Evolutionary conservation across 2,329 filamentous ascomycete genomes (phyloP), one percentile per base, ranked within the genome.

Genomic region (Claviceps purpurea): DNA sequence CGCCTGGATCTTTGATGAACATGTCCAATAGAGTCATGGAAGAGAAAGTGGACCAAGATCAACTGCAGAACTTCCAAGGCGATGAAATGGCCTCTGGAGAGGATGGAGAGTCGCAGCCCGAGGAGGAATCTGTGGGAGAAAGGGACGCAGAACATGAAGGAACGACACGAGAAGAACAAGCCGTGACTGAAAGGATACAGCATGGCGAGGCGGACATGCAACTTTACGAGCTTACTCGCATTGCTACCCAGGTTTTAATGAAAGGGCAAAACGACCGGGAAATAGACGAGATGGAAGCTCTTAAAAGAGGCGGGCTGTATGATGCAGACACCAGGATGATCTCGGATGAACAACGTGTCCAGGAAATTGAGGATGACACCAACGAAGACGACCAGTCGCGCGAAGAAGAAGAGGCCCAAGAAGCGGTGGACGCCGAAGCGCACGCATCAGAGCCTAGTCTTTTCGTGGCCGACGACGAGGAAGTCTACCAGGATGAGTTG

Each of bases 1-100:
- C 71, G 1, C 75, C 72, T 1, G 63, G 61, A 16, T 55, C 60
- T 2, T 47, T 49, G 24, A 47, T 50, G 14, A 47, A 55, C 11
- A 41, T 16, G 2, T 18, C 40, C 6, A 48, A 49, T 10, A 50
- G 51, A n/a, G 55, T 54, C 10, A 22, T 57, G 20, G 51, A 56
- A 2, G 55, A 58, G 24, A 40, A 48, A 16, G 43, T 37, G 10
- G 42, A 34, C 22, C 30, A 34, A 24, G 34, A 3, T 34, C 42
- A 40, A n/a, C 5, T 34, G n/a, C 40, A 49, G 16, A 26, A 45
- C n/a, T 4, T 30, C 3, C 34, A 38, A 44, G 46, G 10, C 11
- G 26, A 38, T 11, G 8, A 7, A 5, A 16, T 45, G 53, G 14
- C 43, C 18, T 18, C 20, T 22, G 41, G 14, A 22, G 30, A 45